Evolutionary conservation across 352 stramenopile genomes (phyloP).

Genomic region (Phytophthora brassicae): DNA sequence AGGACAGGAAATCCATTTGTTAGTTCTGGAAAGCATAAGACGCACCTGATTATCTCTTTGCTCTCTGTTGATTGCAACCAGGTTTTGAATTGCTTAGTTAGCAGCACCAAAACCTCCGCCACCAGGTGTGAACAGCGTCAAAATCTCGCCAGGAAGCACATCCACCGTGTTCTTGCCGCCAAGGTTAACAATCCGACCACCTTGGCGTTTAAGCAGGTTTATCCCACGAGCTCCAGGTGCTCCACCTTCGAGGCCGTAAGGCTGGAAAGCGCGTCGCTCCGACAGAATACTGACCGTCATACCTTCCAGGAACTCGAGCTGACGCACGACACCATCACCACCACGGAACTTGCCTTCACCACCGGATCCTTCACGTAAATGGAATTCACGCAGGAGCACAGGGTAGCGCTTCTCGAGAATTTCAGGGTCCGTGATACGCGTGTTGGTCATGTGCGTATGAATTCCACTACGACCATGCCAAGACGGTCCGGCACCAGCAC

Average conservation of each 20-base stretch:
- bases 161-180: conserved; percentile 95
- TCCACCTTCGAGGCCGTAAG: conserved; percentile 95
- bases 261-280: conserved; percentile 94
- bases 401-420: conserved; percentile 98
- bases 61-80: conserved; percentile 16
- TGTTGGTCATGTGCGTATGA: conserved; percentile 99
- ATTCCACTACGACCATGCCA: conserved; percentile 97
- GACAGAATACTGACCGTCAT: conserved; percentile 98
- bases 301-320: conserved; percentile 94
- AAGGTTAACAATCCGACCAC: conserved; percentile 73
- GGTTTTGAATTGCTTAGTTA: conserved; percentile 14
- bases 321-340: conserved; percentile 95
- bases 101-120: conserved; percentile 92
- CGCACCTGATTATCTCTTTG: conserved; percentile 4
- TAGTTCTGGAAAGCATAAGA: conserved; percentile 10
- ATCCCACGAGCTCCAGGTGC: conserved; percentile 88
- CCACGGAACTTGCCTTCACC: conserved; percentile 90
- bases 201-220: conserved; percentile 89
- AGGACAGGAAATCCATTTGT: conserved; percentile 8
- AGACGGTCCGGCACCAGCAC: conserved; percentile 94
- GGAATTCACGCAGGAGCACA: conserved; percentile 85
- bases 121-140: conserved; percentile 96
- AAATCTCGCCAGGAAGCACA: conserved; percentile 90
- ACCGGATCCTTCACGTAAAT: conserved; percentile 87
- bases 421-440: conserved; percentile 99